These are phyloP conservation scores for Fusarium continuum DNA, from an alignment of 2,329 filamentous ascomycete genomes.

Conservation along the genomic window DNA sequence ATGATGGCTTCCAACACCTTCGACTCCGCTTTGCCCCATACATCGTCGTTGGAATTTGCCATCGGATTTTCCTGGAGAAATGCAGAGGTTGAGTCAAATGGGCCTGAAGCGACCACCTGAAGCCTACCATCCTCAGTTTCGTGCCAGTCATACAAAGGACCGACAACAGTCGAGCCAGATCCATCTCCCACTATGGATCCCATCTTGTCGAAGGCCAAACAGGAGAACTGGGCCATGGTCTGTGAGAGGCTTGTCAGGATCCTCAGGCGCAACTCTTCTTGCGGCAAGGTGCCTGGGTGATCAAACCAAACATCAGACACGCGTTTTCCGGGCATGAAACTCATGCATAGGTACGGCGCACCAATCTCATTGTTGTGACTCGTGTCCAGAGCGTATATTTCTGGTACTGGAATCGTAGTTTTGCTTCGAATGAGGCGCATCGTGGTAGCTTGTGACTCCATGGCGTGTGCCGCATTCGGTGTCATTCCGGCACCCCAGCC, in stretches of 20 bases:
- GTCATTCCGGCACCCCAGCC: slow-evolving; percentile 23
- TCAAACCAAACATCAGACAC: slow-evolving; percentile 3
- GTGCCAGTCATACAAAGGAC: neutral
- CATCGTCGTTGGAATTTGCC: neutral
- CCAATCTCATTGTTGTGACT: slow-evolving; percentile 2
- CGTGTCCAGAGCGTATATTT: neutral
- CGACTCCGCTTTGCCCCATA: neutral
- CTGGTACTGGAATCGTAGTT: neutral
- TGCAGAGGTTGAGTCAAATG: neutral
- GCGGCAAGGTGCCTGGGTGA: neutral
- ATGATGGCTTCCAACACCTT: neutral
- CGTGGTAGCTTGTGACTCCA: slow-evolving; percentile 14
- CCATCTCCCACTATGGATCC: neutral
- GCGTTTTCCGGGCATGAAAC: neutral
- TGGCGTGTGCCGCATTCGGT: slow-evolving; percentile 9
- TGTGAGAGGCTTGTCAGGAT: neutral
- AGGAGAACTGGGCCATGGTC: neutral
- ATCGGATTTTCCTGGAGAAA: neutral
- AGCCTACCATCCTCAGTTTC: neutral
- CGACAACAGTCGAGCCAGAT: rapidly evolving
- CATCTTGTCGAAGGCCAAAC: neutral
- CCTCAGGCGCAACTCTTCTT: neutral
- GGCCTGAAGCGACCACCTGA: neutral
- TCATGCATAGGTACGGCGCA: slow-evolving; percentile 2
- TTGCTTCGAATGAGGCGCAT: slow-evolving; percentile 10